Evolutionary conservation across 2,329 filamentous ascomycete genomes (phyloP), one percentile per base, ranked within the genome.

Genomic region (Penicillium sp.): DNA sequence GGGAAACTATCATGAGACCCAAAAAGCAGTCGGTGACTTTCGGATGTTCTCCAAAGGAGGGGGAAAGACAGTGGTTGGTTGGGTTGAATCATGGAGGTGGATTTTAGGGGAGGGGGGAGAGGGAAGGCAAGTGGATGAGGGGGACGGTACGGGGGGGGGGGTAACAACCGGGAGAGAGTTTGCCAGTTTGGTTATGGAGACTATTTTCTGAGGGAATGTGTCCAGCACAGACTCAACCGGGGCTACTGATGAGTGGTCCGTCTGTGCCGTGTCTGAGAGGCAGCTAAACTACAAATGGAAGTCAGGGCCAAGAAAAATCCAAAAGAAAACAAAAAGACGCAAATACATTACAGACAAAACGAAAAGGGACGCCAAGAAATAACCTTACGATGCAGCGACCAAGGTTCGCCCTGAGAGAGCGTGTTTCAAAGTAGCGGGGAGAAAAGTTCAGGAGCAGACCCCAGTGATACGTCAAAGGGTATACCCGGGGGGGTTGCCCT

Each of bases 351-450:
- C 19, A 57, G 43, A 37, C 19, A 54, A 59, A 56, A 60, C 54
- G 49, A 58, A 63, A 64, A 66, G 58, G 60, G 60, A 66, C 63
- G 71, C 71, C 71, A 70, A 73, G 71, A 65, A 61, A 60, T 65
- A 63, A 67, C 65, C 70, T 69, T 65, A 68, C 63, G 67, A 65
- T 71, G 65, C 67, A 68, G 65, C 62, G 63, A 70, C 71, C 67
- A 72, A 71, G 71, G 69, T 74, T 74, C 69, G 66, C 65, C 65
- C 64, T 68, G 65, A 64, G 16, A 49, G 46, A 49, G 59, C 33
- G 66, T 70, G 71, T 73, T 73, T 72, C 72, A 73, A 69, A 65
- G 70, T 66, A 70, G 73, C 72, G 73, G 73, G 72, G 72, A 71
- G 69, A 13, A 16, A 62, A 54, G 30, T 33, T 11, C 30, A 33